phyloP scores from a whole-genome alignment of 768 basidiomycete species.

The Holtermanniella nyarrowii region DNA sequence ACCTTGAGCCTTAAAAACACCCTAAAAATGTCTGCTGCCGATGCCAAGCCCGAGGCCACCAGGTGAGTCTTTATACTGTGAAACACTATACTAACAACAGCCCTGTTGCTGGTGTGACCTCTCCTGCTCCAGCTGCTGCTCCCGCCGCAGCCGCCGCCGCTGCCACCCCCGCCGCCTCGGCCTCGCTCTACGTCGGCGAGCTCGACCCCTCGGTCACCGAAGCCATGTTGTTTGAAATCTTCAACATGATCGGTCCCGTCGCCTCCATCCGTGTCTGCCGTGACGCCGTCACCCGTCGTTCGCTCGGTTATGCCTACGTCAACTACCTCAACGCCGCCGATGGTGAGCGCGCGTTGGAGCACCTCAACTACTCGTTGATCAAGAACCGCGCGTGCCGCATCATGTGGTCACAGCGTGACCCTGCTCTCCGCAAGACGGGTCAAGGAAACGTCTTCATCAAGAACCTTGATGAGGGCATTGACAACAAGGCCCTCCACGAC shows the following conservation, averaged over 20 bases:
- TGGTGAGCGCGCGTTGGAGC: constrained; percentile 98
- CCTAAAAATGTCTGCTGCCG: constrained; percentile 16
- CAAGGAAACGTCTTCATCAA: constrained; percentile 99
- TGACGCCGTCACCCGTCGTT: constrained; percentile 98
- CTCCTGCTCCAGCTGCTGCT: constrained; percentile 21
- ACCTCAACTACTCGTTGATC: constrained; percentile 98
- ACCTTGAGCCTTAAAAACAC: constrained; percentile 5
- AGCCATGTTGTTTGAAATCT: constrained; percentile 99
- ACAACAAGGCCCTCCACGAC: constrained; percentile 98
- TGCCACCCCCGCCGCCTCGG: constrained; percentile 26
- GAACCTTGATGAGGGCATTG: constrained; percentile 91
- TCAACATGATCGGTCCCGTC: constrained; percentile 99
- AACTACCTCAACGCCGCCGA: constrained; percentile 94
- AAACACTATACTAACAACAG: constrained; percentile 15
- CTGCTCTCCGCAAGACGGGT: constrained; percentile 95
- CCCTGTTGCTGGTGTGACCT: constrained; percentile 15
- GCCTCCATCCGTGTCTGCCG: constrained; percentile 99
- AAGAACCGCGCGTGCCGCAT: constrained; percentile 98
- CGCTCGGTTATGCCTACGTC: constrained; percentile 98
- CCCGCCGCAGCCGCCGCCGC: constrained; percentile 19
- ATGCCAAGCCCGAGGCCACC: constrained; percentile 1
- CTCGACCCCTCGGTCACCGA: constrained; percentile 96
- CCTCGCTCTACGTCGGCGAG: constrained; percentile 95
- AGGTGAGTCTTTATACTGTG: constrained; percentile 4
- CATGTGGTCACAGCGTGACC: constrained; percentile 99